Evolutionary conservation across 345 rosid genomes (phyloP), one percentile per base, ranked within the genome.

Genomic region (Eucalyptus microcorys): DNA sequence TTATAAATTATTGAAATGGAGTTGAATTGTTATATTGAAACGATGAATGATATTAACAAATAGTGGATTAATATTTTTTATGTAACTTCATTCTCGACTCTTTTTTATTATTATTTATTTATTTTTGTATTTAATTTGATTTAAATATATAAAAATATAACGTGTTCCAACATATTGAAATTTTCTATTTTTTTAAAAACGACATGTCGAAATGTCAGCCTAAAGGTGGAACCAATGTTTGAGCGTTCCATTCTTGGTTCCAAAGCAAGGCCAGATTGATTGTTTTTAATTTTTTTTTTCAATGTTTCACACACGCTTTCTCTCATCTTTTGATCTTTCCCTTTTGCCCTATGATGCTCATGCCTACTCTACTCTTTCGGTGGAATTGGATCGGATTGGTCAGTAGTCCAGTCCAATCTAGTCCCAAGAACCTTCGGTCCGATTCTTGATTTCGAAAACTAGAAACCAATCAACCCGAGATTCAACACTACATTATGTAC

Each of bases 181-280:
- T 17, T 7, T 0, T 52, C 2, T 52, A 17, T 52, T 52, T 52
- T 52, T 19, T 52, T 0, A 3, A 1, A 19, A 52, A 52, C 0
- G 2, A 19, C 0, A 0, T 52, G 10, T 19, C 0, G 2, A 21
- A 52, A 52, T 52, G 0, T 52, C 1, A 52, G 57, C 10, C 21
- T 24, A 55, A 55, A 55, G 6, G 13, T 55, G 61, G 61, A 22
- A 55, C 2, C 5, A 4, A 7, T 53, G 26, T 53, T 53, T 22
- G 24, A 10, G 6, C 10, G 2, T 52, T 52, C 9, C 10, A 2
- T 52, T 52, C 26, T 52, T 19, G 57, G 10, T 52, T 52, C 26
- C 26, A 19, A 19, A 52, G 1, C 10, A 52, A 0, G 57, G 57
- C 2, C 0, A 7, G 2, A 19, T 19, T 52, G 4, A 21, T 55